phyloP scores from a whole-genome alignment of 148 eudicot species.

The Dianthus caryophyllus region DNA sequence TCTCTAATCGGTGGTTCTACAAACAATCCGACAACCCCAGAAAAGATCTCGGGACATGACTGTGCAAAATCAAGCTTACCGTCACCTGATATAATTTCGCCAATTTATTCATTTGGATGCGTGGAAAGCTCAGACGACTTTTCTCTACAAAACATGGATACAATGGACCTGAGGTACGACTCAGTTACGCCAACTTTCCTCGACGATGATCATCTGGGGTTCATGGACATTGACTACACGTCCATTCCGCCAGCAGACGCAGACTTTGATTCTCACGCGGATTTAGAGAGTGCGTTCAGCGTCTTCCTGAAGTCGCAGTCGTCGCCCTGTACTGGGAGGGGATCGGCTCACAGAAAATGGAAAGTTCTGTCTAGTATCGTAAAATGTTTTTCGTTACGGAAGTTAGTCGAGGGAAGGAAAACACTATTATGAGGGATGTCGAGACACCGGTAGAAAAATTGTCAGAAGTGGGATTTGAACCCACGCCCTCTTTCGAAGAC shows the following conservation, averaged over 20 bases:
- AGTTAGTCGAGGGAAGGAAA: constrained; percentile 35
- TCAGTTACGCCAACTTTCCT: constrained; percentile 38
- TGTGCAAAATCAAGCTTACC: constrained; percentile 34
- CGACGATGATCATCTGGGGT: constrained; percentile 43
- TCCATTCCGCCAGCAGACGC: constrained; percentile 32
- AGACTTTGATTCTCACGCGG: constrained; percentile 31
- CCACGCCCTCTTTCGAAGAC: constrained; percentile 16
- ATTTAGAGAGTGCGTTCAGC: constrained; percentile 32
- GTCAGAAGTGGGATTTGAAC: constrained; percentile 18
- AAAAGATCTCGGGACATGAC: constrained; percentile 25
- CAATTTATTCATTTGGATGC: constrained; percentile 57
- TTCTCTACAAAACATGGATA: constrained; percentile 37
- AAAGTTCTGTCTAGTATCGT: constrained; percentile 30
- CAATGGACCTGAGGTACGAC: constrained; percentile 42
- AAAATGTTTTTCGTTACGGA: constrained; percentile 40
- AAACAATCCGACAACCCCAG: constrained; percentile 29
- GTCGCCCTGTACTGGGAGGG: constrained; percentile 16
- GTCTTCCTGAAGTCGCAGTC: constrained; percentile 32
- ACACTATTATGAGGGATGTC: constrained; percentile 13
- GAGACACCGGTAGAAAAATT: constrained; percentile 9
- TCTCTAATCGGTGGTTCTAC: constrained; percentile 42
- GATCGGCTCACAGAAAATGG: constrained; percentile 58
- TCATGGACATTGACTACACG: constrained; percentile 44
- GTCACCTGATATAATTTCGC: constrained; percentile 57
- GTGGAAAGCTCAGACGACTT: constrained; percentile 51